Percentiles rank a stretch among this genome's conserved stretches.
Conservation (phyloP, 2,329 filamentous ascomycete species). For the Boeremia exigua region DNA sequence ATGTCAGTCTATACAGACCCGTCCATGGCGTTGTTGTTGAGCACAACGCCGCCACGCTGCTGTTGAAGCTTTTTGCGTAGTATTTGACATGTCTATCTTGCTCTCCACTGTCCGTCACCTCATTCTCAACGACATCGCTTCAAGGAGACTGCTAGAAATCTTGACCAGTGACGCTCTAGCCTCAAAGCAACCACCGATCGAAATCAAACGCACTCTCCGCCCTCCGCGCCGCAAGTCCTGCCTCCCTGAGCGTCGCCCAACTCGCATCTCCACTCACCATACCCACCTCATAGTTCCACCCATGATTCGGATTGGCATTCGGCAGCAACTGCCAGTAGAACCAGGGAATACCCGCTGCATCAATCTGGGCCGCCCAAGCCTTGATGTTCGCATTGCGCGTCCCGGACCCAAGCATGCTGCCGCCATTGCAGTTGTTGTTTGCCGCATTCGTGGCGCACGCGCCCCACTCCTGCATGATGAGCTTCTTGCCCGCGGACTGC, state of each 20-base stretch:
- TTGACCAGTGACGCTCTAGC: too few species aligned
- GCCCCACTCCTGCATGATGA: constrained; percentile 19
- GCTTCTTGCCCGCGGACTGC: constrained; percentile 1
- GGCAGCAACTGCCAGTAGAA: constrained; percentile 18
- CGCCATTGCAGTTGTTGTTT: constrained; percentile 16
- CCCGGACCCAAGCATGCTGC: not conserved
- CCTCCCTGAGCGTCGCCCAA: constrained; percentile 1
- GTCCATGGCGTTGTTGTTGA: too few species aligned
- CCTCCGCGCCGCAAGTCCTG: constrained; percentile 8
- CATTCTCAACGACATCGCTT: too few species aligned
- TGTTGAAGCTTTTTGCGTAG: too few species aligned
- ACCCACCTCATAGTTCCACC: constrained; percentile 13
- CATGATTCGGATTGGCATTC: constrained; percentile 9
- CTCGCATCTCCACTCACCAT: constrained; percentile 7
- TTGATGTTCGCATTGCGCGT: constrained; percentile 6
- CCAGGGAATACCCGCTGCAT: constrained; percentile 12
- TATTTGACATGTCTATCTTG: too few species aligned
- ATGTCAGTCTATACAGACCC: too few species aligned
- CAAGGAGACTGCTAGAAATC: too few species aligned
- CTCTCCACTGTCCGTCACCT: too few species aligned
- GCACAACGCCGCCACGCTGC: too few species aligned
- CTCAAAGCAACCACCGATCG: constrained; percentile 14
- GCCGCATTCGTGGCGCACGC: constrained; percentile 10
- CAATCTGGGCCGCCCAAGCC: constrained; percentile 7
- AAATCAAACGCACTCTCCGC: constrained; percentile 5